Base-by-base conservation (phyloP, 2,329 filamentous ascomycete genomes). In the Epichloe sp. region DNA sequence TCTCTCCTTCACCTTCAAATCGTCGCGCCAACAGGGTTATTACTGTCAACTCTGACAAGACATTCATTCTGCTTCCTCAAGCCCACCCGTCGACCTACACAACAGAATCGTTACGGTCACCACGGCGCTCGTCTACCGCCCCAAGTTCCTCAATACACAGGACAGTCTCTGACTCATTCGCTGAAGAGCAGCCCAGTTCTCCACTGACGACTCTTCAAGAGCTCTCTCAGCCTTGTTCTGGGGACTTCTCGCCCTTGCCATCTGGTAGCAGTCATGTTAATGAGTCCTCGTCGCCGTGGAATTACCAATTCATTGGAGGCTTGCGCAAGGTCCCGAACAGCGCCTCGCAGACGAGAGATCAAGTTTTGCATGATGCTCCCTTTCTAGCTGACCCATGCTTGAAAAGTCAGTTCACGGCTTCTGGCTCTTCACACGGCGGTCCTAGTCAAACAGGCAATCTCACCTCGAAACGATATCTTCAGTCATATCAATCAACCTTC, bases 41-140 rank as follows among this genome's bases (percentile, higher is more conserved):
- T 53, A 71, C 70, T 49, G 65, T 81, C 31, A 70, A 80, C 57
- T 62, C 76, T 5, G 75, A 81, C 62, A 79, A 79, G 63, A 81
- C 78, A 4, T 81, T 82, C 57, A 78, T 76, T 15, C 63, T 80
- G 51, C 55, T 71, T 55, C 64, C 63, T 61, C 59, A 72, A 43
- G 53, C 60, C n/a, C 52, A 53, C 37, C 59, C 61, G 11, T 52
- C 56, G 12, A 63, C 61, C 5, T 66, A 63, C 10, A 57, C 58
- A 52, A 58, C 61, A 14, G 55, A 62, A n/a, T 66, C 64, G 17
- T 54, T 62, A 17, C 61, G 62, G 55, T 75, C 75, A 10, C 65
- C 69, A 36, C 67, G 65, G 15, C 61, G 71, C 45, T 76, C 72
- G 38, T 68, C 69, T 41, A 71, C 74, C 17, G 70, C 71, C 19